Evolutionary conservation across 306 rosid genomes (phyloP).

Genomic region (Sesbania bispinosa): DNA sequence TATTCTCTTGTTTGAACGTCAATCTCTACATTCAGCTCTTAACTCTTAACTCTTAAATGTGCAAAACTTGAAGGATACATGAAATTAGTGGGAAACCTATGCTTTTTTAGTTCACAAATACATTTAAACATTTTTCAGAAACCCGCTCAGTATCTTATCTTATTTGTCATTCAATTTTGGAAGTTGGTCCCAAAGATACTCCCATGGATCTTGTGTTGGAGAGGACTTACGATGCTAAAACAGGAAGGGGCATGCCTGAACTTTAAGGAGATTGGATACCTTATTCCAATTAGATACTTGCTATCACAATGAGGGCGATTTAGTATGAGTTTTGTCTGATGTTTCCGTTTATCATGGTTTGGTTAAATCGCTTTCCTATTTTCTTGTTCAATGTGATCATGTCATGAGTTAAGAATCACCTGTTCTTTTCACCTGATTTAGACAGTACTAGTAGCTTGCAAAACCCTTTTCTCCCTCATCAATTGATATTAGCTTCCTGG

Average conservation of each 20-base stretch:
- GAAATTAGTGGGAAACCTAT: neutral
- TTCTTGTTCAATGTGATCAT: neutral
- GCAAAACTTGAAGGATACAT: neutral
- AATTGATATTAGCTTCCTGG: neutral
- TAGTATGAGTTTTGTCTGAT: neutral
- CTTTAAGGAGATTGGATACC: slow-evolving; percentile 43
- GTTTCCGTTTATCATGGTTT: neutral
- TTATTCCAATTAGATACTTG: neutral
- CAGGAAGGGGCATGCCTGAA: slow-evolving; percentile 86
- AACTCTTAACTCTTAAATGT: neutral
- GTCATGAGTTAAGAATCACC: neutral
- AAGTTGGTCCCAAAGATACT: slow-evolving; percentile 95
- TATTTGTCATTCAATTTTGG: slow-evolving; percentile 17
- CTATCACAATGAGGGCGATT: slow-evolving; percentile 4
- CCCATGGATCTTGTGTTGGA: slow-evolving; percentile 67
- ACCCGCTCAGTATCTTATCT: neutral
- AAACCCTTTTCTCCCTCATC: neutral
- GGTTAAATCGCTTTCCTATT: neutral
- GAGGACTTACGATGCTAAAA: slow-evolving; percentile 77
- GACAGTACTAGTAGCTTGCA: neutral
- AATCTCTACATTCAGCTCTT: neutral
- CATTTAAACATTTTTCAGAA: neutral
- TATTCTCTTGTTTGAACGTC: slow-evolving; percentile 1
- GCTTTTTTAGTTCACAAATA: neutral
- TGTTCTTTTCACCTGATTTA: neutral